Evolutionary conservation across 352 stramenopile genomes (phyloP).

Genomic region (Phytophthora brassicae): DNA sequence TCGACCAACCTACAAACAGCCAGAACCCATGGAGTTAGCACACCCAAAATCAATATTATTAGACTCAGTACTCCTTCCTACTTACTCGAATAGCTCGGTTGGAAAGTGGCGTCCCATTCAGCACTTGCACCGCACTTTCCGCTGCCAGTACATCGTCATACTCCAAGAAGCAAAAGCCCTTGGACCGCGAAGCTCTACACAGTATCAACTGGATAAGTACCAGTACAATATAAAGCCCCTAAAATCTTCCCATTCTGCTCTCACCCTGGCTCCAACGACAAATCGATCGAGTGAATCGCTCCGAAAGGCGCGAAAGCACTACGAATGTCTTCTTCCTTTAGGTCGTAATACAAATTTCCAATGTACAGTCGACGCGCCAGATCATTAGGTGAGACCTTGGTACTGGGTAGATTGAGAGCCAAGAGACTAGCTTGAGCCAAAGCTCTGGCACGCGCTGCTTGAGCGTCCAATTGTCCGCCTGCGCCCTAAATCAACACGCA

Average conservation of each 20-base stretch:
- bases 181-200: slow-evolving; percentile 58
- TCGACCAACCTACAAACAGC: slow-evolving; percentile 55
- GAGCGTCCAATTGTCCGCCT: slow-evolving; percentile 46
- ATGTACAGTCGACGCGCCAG: slow-evolving; percentile 76
- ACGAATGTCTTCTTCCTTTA: slow-evolving; percentile 79
- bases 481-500: slow-evolving; percentile 44
- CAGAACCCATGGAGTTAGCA: background rate
- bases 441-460: slow-evolving; percentile 56
- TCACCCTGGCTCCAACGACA: slow-evolving; percentile 78
- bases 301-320: slow-evolving; percentile 68
- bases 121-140: slow-evolving; percentile 75
- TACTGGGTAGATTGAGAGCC: slow-evolving; percentile 50
- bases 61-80: background rate
- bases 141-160: slow-evolving; percentile 81
- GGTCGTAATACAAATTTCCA: slow-evolving; percentile 81
- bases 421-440: slow-evolving; percentile 74
- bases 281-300: slow-evolving; percentile 68
- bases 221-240: background rate
- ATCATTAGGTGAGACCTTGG: slow-evolving; percentile 57
- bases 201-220: background rate
- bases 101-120: slow-evolving; percentile 62
- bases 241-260: background rate
- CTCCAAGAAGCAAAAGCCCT: slow-evolving; percentile 84
- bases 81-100: slow-evolving; percentile 67
- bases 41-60: no score